Evolutionary conservation across 352 stramenopile genomes (phyloP).

Genomic region (Phytophthora lateralis): DNA sequence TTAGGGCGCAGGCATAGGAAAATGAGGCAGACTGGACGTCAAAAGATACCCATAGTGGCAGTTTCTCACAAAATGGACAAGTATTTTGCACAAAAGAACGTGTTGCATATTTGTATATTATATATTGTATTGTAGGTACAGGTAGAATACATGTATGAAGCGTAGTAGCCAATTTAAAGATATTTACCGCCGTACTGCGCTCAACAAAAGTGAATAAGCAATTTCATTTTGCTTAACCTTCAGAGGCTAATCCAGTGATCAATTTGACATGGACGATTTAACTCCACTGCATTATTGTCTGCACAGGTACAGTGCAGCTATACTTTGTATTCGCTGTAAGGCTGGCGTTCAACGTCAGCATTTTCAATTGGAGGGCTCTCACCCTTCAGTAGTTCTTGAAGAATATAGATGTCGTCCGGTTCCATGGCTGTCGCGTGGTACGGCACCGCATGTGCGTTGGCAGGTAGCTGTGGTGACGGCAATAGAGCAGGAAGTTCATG

Average conservation of each 20-base stretch:
- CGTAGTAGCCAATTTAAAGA: no score
- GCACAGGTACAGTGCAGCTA: background rate
- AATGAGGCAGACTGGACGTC: background rate
- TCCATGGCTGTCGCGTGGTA: slow-evolving; percentile 7
- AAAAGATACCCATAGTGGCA: no score
- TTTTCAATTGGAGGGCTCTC: background rate
- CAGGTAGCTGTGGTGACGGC: background rate
- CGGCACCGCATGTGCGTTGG: no score
- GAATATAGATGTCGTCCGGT: slow-evolving; percentile 18
- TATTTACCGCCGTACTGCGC: no score
- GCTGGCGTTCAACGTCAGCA: background rate
- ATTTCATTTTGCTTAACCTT: no score
- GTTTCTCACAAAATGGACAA: background rate
- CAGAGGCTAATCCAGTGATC: no score
- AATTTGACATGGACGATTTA: no score
- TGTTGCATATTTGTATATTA: background rate
- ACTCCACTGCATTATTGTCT: background rate
- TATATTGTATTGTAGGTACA: no score
- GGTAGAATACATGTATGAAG: no score
- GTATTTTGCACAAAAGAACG: background rate
- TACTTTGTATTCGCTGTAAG: background rate
- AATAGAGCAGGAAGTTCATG: background rate
- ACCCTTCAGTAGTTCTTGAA: slow-evolving; percentile 12
- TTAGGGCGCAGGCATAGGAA: background rate
- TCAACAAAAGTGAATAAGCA: no score